These are phyloP conservation scores for Isabelozyma rhagii DNA, from an alignment of 805 yeast species.

Conservation along the genomic window DNA sequence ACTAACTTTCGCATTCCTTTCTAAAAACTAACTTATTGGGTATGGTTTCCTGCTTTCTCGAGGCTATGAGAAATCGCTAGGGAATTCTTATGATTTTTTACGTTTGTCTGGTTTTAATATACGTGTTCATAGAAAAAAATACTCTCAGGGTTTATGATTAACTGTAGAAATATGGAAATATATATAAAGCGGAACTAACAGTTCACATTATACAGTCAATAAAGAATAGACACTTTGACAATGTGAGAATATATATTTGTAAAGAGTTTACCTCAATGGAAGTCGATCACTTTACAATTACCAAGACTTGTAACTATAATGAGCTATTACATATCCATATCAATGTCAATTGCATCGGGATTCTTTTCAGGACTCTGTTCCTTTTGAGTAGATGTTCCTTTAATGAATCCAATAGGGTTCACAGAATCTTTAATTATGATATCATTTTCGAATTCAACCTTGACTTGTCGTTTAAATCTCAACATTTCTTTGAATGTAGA, in stretches of 20 bases:
- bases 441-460: slow-evolving; percentile 14
- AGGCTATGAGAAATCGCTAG: background rate
- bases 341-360: slow-evolving; percentile 63
- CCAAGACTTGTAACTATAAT: background rate
- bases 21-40: background rate
- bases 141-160: too few relatives aligned
- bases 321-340: slow-evolving; percentile 29
- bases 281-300: too few relatives aligned
- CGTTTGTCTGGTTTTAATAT: background rate
- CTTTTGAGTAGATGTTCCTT: slow-evolving; percentile 19
- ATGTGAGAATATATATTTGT: too few relatives aligned
- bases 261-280: too few relatives aligned
- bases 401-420: slow-evolving; percentile 49
- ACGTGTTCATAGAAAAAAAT: too few relatives aligned
- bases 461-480: slow-evolving; percentile 48
- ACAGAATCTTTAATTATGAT: slow-evolving; percentile 10
- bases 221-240: too few relatives aligned
- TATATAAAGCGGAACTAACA: background rate
- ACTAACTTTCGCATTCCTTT: background rate
- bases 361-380: slow-evolving; percentile 21
- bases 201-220: too few relatives aligned
- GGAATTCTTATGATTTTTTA: background rate
- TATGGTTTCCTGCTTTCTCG: background rate
- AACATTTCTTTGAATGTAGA: slow-evolving; percentile 72
- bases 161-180: background rate